phyloP scores from a whole-genome alignment of 2,329 filamentous ascomycete genomes.

The Penicillium sp. region DNA sequence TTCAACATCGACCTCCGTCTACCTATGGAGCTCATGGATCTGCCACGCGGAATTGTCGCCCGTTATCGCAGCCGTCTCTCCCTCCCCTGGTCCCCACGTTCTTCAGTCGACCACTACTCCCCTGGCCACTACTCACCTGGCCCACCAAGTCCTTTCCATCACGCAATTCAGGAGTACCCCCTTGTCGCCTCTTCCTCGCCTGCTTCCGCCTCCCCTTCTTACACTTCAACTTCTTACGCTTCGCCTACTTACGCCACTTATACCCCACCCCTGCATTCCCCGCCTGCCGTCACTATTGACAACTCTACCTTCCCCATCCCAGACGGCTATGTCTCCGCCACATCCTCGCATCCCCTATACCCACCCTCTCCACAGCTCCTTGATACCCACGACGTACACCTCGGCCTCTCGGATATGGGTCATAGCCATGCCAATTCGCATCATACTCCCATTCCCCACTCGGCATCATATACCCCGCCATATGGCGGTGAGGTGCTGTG shows the following conservation, averaged over 20 bases:
- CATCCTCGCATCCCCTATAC: constrained; percentile 36
- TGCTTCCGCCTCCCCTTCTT: constrained; percentile 38
- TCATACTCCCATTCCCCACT: constrained; percentile 31
- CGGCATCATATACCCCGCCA: constrained; percentile 39
- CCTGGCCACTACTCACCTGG: constrained; percentile 37
- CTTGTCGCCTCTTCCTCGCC: constrained; percentile 38
- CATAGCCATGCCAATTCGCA: constrained; percentile 14
- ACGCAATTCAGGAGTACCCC: constrained; percentile 31
- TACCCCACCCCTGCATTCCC: constrained; percentile 43
- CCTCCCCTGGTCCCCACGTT: constrained; percentile 59
- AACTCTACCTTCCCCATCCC: constrained; percentile 38
- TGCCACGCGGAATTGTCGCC: constrained; percentile 66
- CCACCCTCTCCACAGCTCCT: constrained; percentile 37
- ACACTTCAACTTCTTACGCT: constrained; percentile 17
- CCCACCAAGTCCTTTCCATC: constrained; percentile 36
- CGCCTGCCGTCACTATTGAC: constrained; percentile 38
- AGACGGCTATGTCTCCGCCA: constrained; percentile 34
- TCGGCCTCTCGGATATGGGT: constrained; percentile 30
- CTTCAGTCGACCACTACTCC: constrained; percentile 39
- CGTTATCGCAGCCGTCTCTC: constrained; percentile 69
- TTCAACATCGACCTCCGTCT: constrained; percentile 60
- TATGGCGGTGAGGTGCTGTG: constrained; percentile 37
- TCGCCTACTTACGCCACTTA: constrained; percentile 40
- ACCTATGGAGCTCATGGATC: constrained; percentile 67
- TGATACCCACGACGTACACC: constrained; percentile 33